Evolutionary conservation across 2,329 filamentous ascomycete genomes (phyloP), one percentile per base, ranked within the genome.

Genomic region (Ophiostoma pallidulum): DNA sequence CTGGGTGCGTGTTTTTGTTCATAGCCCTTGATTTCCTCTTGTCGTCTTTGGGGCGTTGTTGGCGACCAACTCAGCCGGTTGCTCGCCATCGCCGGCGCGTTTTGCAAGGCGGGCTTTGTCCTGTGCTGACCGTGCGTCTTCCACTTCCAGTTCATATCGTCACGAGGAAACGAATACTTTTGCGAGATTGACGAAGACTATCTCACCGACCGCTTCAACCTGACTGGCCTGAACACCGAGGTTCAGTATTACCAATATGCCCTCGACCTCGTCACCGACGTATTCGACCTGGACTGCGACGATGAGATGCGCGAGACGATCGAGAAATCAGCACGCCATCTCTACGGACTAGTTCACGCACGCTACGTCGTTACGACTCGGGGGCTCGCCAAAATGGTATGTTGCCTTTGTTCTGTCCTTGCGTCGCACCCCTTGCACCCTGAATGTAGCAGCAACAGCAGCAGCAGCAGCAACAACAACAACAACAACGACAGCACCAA

Each of bases 161-260:
- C 90, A 6, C 80, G 92, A 48, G 92, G 92, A 56, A 97, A 98
- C 68, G 92, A 98, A 65, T 98, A 98, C 69, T 98, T 97, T 62
- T 98, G 92, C 77, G 92, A 98, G 64, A 97, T 98, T 60, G 92
- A 98, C 67, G 92, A 98, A 66, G 92, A 98, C 60, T 98, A 98
- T 67, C 77, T 98, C 40, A 97, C 90, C 44, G 92, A 98, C 66
- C 83, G 92, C 43, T 98, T 98, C 77, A 98, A 98, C 69, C 74
- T 98, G 52, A 98, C 92, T 0, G 92, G 92, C 32, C 78, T 98
- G 43, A 96, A 97, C 68, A 91, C 88, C 31, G 92, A 98, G 64
- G 92, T 98, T 13, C 87, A 95, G 62, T 96, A 97, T 72, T 98
- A 98, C 62, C 92, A 98, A 67, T 96, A 98, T 78, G 92, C 92